Evolutionary conservation across 2,329 filamentous ascomycete genomes (phyloP), one percentile per base, ranked within the genome.

Genomic region (Apiospora sp.): DNA sequence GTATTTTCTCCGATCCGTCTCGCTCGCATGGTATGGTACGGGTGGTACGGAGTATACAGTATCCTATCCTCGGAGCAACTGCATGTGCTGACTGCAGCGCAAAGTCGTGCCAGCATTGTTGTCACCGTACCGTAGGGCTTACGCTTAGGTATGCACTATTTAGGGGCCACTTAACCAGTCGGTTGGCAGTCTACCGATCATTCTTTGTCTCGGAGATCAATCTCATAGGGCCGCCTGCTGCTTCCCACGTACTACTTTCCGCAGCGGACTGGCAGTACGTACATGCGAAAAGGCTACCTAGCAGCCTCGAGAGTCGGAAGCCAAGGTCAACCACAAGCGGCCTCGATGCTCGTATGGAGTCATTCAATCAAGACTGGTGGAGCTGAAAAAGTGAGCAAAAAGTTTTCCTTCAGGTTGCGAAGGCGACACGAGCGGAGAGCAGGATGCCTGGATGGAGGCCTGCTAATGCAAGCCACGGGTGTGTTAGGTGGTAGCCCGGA

Each of bases 401-500:
- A 64, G 30, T 64, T 64, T 64, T 64, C 10, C 13, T 54, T 54
- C 13, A 24, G 24, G 58, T 41, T n/a, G 8, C 10, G 58, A 41
- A 64, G 30, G 22, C 58, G 58, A 24, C 34, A 64, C 34, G 34
- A 41, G 58, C 58, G 58, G 34, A 41, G 34, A 41, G 34, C 8
- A n/a, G 30, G 30, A 51, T 22, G 54, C 30, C 30, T 37, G 30
- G 30, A 64, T 22, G 58, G 58, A 64, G 58, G 58, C 58, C 58
- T 64, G 10, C 58, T 64, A 41, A 64, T 64, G 58, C 58, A 64
- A 64, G 58, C 58, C 58, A 64, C 58, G 58, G 58, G 58, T 37
- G 58, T 64, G 58, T 41, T 64, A 34, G 58, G 58, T 64, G 19
- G 58, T 41, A 64, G 58, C 58, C 58, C 58, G 58, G 58, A 64